Conservation (phyloP, 1,284 basidiomycete species). For the Trametes polyzona region DNA sequence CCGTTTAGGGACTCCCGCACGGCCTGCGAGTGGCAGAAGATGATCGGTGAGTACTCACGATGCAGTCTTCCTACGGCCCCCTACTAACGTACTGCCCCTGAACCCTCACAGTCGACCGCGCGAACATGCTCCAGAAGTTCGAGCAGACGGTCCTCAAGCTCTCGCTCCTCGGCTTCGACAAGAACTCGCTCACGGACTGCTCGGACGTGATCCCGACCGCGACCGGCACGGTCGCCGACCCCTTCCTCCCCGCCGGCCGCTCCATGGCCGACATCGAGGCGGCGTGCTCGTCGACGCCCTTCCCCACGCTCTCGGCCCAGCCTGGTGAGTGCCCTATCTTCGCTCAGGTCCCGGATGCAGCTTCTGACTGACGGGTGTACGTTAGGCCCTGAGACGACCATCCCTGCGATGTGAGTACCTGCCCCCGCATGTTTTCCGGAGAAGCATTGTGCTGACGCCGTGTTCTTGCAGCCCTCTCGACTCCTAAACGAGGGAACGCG, state of each 20-base stretch:
- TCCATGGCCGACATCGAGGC: slow-evolving; percentile 20
- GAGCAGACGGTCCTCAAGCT: slow-evolving; percentile 32
- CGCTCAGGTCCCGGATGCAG: too few species aligned
- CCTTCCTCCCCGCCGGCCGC: slow-evolving; percentile 27
- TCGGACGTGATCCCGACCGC: slow-evolving; percentile 40
- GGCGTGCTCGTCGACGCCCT: slow-evolving; percentile 18
- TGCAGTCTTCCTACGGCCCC: not conserved
- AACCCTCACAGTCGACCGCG: slow-evolving; percentile 24
- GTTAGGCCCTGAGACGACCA: slow-evolving; percentile 14
- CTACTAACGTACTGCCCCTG: not conserved
- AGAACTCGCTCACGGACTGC: slow-evolving; percentile 36
- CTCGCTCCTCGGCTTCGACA: slow-evolving; percentile 37
- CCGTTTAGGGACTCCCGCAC: slow-evolving; percentile 33
- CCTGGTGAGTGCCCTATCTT: slow-evolving; percentile 13
- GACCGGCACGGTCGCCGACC: slow-evolving; percentile 26
- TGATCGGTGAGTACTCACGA: slow-evolving; percentile 27
- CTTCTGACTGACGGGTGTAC: not conserved
- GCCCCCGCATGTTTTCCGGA: too few species aligned
- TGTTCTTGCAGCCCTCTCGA: not conserved
- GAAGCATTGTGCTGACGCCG: not conserved
- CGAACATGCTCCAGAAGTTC: slow-evolving; percentile 33
- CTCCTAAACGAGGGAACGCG: not conserved
- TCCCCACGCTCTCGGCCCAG: slow-evolving; percentile 17
- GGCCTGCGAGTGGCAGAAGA: slow-evolving; percentile 43
- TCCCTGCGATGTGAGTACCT: slow-evolving; percentile 12